Evolutionary conservation across 2,329 filamentous ascomycete species (phyloP).

Genomic region (Aspergillus vadensis): DNA sequence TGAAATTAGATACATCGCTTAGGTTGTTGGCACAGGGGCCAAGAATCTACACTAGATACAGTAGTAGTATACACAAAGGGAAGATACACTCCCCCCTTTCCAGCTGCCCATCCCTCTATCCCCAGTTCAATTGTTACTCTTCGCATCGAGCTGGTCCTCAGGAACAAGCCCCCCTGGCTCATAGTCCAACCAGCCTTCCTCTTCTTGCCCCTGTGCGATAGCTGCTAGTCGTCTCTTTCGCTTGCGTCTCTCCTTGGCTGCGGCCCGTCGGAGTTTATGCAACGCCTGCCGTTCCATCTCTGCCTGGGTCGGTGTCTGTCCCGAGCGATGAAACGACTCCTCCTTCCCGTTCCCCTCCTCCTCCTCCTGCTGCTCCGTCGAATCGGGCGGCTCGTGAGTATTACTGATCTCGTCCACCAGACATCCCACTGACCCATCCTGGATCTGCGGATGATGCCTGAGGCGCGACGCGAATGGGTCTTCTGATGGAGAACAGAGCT

Average conservation of each 20-base stretch:
- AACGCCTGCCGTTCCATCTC: conserved; percentile 9
- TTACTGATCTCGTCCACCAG: conserved; percentile 2
- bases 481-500: conserved; percentile 30
- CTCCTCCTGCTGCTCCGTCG: not conserved
- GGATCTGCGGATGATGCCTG: conserved; percentile 33
- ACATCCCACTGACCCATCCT: conserved; percentile 11
- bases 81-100: not conserved
- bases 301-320: not conserved
- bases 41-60: not conserved
- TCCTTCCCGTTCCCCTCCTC: not conserved
- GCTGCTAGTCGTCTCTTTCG: conserved; percentile 22
- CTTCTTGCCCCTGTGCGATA: conserved; percentile 21
- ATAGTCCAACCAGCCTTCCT: conserved; percentile 28
- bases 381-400: conserved; percentile 1
- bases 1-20: not conserved
- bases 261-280: conserved; percentile 18
- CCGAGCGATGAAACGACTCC: not conserved
- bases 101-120: not conserved
- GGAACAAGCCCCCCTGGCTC: conserved; percentile 22
- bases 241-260: conserved; percentile 26
- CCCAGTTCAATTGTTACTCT: not conserved
- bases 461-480: conserved; percentile 35
- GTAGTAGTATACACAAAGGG: not conserved
- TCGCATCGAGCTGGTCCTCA: conserved; percentile 13
- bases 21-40: not conserved